phyloP scores from a whole-genome alignment of 2,329 filamentous ascomycete genomes.

The Calonectria pseudoreteaudii region DNA sequence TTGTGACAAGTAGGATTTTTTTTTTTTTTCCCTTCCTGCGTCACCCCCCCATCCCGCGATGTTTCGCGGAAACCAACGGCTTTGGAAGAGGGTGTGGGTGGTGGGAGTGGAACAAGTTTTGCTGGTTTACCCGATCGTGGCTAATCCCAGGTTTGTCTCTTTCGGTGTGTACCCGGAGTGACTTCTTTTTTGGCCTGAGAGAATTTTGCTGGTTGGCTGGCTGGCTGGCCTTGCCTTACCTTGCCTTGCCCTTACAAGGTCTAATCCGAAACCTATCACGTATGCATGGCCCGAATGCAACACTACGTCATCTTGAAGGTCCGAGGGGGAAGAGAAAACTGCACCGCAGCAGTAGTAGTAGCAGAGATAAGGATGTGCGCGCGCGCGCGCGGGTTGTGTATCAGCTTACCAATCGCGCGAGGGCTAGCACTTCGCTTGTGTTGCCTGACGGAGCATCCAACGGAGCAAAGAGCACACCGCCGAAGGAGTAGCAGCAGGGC shows the following conservation, averaged over 20 bases:
- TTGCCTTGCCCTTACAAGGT: background rate
- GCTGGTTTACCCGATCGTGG: background rate
- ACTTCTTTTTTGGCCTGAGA: too few relatives aligned
- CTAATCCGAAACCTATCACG: background rate
- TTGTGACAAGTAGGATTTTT: background rate
- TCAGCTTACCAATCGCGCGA: background rate
- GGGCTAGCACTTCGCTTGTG: background rate
- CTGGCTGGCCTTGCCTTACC: too few relatives aligned
- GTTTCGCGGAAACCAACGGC: background rate
- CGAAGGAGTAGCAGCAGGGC: background rate
- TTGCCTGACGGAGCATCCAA: background rate
- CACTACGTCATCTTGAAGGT: background rate
- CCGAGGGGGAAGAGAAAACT: background rate
- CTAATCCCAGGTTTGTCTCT: background rate
- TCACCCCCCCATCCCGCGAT: background rate
- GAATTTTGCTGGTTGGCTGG: too few relatives aligned
- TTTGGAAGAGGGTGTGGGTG: background rate
- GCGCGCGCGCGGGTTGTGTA: background rate
- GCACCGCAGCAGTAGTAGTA: too few relatives aligned
- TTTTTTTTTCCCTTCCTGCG: too few relatives aligned
- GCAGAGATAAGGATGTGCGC: background rate
- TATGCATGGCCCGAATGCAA: conserved; percentile 1
- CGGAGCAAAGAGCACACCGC: background rate
- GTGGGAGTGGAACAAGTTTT: too few relatives aligned
- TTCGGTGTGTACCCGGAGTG: background rate